Evolutionary conservation across 345 rosid species (phyloP), one percentile per base, ranked within the genome.

Genomic region (Citrus unshiu): DNA sequence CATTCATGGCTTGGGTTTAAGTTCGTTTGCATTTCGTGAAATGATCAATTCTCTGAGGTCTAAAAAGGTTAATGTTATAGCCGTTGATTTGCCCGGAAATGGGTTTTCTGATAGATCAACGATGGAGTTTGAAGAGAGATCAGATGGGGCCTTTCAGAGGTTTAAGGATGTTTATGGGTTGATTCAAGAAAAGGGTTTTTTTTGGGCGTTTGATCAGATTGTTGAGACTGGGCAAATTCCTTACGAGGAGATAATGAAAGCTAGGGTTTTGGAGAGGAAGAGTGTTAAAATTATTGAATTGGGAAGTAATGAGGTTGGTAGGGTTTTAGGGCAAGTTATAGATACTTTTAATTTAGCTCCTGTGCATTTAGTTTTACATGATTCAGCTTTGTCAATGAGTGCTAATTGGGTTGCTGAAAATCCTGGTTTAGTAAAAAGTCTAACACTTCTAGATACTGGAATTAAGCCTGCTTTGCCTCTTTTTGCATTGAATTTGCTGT

Each of bases 181-280:
- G 80, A 95, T 93, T 77, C 84, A 84, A 76, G 98, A 93, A 75
- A 95, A 93, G 81, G 99, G 99, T 4, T 18, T 95, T 9, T 95
- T 95, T 81, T 95, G 92, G 92, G 99, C 97, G 9, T 95, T 95
- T 83, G 99, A 95, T 89, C 92, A 83, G 72, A 89, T 93, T 86
- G 84, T 95, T 80, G 99, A 93, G 81, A 93, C 97, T 76, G 99
- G 99, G 63, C 90, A 93, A 82, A 80, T 93, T 71, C 98, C 99
- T 9, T 93, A 92, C 63, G 93, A 90, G 34, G 93, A 91, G 34
- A 84, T 88, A 24, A 65, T 84, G 6, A 79, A 79, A 68, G 79
- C 82, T 37, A 86, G 80, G 77, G 72, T 81, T 75, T 79, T 82
- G 30, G 84, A 79, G 66, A 76, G 87, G 57, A 90, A 83, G 88